phyloP scores from a whole-genome alignment of 2,329 filamentous ascomycete species.

The Colletotrichum falcatum region DNA sequence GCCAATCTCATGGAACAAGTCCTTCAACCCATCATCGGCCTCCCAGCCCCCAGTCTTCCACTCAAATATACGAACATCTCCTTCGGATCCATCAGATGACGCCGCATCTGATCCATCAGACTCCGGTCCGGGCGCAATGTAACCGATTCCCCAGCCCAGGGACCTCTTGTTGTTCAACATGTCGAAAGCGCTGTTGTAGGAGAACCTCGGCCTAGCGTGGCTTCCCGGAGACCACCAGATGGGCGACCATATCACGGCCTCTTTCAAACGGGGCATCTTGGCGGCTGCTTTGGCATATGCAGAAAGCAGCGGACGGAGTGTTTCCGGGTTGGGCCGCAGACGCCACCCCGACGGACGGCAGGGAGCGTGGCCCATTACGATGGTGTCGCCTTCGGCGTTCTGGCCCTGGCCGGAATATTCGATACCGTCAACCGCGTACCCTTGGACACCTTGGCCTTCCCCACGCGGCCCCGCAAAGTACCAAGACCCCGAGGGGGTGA shows the following conservation, averaged over 20 bases:
- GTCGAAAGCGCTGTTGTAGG: not conserved
- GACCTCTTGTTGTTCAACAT: not conserved
- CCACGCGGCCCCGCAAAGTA: slow-evolving; percentile 13
- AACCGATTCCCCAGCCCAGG: slow-evolving; percentile 17
- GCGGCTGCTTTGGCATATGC: slow-evolving; percentile 8
- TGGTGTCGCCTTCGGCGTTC: not conserved
- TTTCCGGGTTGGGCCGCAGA: not conserved
- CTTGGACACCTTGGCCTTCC: slow-evolving; percentile 4
- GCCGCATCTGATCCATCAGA: no score
- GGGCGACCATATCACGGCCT: slow-evolving; percentile 23
- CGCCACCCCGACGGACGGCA: slow-evolving; percentile 13
- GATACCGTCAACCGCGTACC: not conserved
- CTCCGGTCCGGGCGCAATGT: not conserved
- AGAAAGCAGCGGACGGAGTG: not conserved
- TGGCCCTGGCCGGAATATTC: not conserved
- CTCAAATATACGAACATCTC: not conserved
- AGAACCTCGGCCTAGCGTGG: not conserved
- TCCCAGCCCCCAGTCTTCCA: slow-evolving; percentile 7
- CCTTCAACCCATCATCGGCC: not conserved
- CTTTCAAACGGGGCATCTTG: slow-evolving; percentile 16
- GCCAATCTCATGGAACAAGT: slow-evolving; percentile 16
- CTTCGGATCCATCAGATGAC: not conserved
- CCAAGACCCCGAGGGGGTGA: slow-evolving; percentile 8
- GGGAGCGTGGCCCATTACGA: not conserved
- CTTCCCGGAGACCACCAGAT: slow-evolving; percentile 10